Conservation (phyloP, 108 stramenopile genomes). For the Cylindrotheca closterium region DNA sequence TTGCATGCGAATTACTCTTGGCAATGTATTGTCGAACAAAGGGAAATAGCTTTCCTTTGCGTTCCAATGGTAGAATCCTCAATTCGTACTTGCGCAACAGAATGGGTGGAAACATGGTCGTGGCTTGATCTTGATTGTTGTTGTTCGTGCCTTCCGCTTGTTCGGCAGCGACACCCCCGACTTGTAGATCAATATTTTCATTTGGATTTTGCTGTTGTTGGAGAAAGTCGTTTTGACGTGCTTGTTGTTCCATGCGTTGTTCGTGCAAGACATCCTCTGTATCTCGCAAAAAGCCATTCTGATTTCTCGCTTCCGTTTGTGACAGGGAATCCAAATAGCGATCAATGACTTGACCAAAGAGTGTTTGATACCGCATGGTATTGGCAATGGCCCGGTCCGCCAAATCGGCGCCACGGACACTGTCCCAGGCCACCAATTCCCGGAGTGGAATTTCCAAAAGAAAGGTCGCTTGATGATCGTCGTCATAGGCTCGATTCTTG, state of each 20-base stretch:
- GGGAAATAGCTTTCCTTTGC: constrained; percentile 58
- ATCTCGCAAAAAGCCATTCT: constrained; percentile 40
- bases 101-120: constrained; percentile 70
- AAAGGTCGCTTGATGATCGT: constrained; percentile 37
- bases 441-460: constrained; percentile 72
- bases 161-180: constrained; percentile 39
- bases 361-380: constrained; percentile 67
- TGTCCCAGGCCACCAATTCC: constrained; percentile 70
- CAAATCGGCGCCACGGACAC: constrained; percentile 60
- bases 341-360: constrained; percentile 77
- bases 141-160: constrained; percentile 6
- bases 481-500: constrained; percentile 59
- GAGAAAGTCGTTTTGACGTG: constrained; percentile 39
- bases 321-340: constrained; percentile 28
- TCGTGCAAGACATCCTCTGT: constrained; percentile 79
- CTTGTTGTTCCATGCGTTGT: constrained; percentile 66
- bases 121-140: constrained; percentile 29
- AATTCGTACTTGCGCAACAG: constrained; percentile 85
- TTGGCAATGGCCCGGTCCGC: constrained; percentile 64
- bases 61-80: constrained; percentile 65
- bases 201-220: constrained; percentile 29
- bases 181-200: constrained; percentile 51
- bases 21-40: constrained; percentile 54
- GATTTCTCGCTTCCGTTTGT: background rate
- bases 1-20: background rate